Percentiles rank a stretch among this genome's conserved stretches.
Conservation (phyloP, 2,329 filamentous ascomycete genomes). For the Myriosclerotinia duriaeana region DNA sequence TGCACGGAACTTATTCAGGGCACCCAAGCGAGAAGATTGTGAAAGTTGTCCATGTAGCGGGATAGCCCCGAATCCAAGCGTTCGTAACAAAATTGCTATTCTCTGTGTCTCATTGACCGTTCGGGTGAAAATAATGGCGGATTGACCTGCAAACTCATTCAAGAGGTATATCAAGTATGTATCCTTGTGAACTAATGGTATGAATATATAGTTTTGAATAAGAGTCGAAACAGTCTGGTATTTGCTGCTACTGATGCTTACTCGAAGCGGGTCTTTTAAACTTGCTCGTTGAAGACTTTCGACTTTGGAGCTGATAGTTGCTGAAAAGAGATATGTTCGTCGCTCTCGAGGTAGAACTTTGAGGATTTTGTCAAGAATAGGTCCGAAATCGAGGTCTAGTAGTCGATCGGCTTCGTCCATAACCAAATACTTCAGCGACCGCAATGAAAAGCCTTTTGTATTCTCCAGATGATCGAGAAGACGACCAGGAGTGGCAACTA, state of each 20-base stretch:
- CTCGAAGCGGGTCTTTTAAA: constrained; percentile 76
- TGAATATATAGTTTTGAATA: constrained; percentile 81
- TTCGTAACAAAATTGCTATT: constrained; percentile 76
- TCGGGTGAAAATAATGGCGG: constrained; percentile 84
- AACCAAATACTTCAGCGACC: constrained; percentile 80
- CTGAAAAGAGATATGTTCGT: constrained; percentile 86
- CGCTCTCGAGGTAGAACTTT: constrained; percentile 79
- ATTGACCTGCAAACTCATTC: constrained; percentile 84
- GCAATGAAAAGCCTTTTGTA: constrained; percentile 90
- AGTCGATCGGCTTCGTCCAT: constrained; percentile 94
- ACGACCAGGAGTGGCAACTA: constrained; percentile 88
- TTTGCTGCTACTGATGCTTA: constrained; percentile 78
- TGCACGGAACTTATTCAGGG: constrained; percentile 85
- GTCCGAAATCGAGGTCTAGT: constrained; percentile 91
- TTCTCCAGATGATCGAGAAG: constrained; percentile 92
- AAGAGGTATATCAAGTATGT: constrained; percentile 82
- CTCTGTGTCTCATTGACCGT: constrained; percentile 91
- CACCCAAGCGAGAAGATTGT: constrained; percentile 81
- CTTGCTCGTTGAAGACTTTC: constrained; percentile 89
- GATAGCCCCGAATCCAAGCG: constrained; percentile 85
- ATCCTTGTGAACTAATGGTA: constrained; percentile 86
- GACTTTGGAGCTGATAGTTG: constrained; percentile 91
- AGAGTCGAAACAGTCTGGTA: constrained; percentile 92
- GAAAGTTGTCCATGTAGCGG: constrained; percentile 90
- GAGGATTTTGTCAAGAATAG: constrained; percentile 87